Conservation (phyloP, 2,329 filamentous ascomycete genomes). For the Colletotrichum cuscutae region DNA sequence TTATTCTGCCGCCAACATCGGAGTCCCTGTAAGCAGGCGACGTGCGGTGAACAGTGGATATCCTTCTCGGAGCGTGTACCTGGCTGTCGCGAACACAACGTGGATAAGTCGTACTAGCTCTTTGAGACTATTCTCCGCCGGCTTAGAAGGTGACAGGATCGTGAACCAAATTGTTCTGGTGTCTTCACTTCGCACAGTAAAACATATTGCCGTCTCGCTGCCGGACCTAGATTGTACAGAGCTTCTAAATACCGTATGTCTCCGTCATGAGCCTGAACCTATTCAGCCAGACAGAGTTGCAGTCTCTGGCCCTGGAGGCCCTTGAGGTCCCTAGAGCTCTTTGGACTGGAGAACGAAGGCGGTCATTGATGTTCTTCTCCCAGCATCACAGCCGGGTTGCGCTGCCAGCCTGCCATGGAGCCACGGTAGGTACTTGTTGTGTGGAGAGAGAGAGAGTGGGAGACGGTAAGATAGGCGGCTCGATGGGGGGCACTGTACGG, state of each 20-base stretch:
- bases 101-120: slow-evolving; percentile 20
- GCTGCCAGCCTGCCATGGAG: slow-evolving; percentile 7
- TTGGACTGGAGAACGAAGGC: neutral
- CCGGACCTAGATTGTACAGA: slow-evolving; percentile 11
- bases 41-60: slow-evolving; percentile 33
- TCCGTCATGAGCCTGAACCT: slow-evolving; percentile 11
- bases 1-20: slow-evolving; percentile 25
- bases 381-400: slow-evolving; percentile 7
- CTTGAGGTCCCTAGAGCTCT: neutral
- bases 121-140: slow-evolving; percentile 20
- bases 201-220: slow-evolving; percentile 2
- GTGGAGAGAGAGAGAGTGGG: slow-evolving; percentile 11
- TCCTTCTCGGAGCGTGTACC: slow-evolving; percentile 11
- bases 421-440: slow-evolving; percentile 20
- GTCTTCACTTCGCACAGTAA: neutral
- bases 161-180: slow-evolving; percentile 15
- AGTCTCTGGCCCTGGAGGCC: slow-evolving; percentile 24
- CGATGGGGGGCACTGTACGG: slow-evolving; percentile 22
- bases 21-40: slow-evolving; percentile 32
- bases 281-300: slow-evolving; percentile 6
- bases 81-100: slow-evolving; percentile 10
- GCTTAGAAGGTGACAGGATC: slow-evolving; percentile 9
- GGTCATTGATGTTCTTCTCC: slow-evolving; percentile 3
- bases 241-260: slow-evolving; percentile 13
- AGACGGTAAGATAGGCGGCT: slow-evolving; percentile 4